phyloP scores from a whole-genome alignment of 2,329 filamentous ascomycete species.

The Mariannaea sp. region DNA sequence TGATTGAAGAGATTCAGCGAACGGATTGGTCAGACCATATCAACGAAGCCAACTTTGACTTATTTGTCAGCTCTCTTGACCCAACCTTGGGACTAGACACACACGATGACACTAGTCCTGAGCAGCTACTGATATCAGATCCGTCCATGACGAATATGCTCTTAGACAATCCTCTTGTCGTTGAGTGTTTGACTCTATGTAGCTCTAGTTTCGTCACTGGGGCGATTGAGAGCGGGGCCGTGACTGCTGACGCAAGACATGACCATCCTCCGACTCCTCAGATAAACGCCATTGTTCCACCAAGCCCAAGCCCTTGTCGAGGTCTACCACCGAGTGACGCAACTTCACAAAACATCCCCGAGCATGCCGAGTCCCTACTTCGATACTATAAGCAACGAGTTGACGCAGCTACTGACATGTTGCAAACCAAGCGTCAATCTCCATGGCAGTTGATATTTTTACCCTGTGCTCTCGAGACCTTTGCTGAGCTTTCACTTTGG shows the following conservation, averaged over 20 bases:
- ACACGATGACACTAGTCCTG: slow-evolving; percentile 2
- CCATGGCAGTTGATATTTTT: slow-evolving; percentile 51
- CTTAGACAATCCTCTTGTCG: slow-evolving; percentile 28
- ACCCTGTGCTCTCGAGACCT: slow-evolving; percentile 47
- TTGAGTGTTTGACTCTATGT: slow-evolving; percentile 28
- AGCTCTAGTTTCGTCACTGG: slow-evolving; percentile 32
- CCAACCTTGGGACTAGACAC: slow-evolving; percentile 9
- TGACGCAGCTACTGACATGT: slow-evolving; percentile 35
- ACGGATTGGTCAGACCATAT: slow-evolving; percentile 32
- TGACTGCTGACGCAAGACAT: not conserved
- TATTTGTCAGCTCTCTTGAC: slow-evolving; percentile 28
- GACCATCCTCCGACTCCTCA: not conserved
- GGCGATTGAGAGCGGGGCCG: slow-evolving; percentile 23
- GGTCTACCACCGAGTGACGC: not conserved
- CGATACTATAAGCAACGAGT: slow-evolving; percentile 38
- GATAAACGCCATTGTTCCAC: not conserved
- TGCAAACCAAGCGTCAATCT: slow-evolving; percentile 43
- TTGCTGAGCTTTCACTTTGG: slow-evolving; percentile 49
- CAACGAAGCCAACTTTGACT: slow-evolving; percentile 25
- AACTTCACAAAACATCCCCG: slow-evolving; percentile 10
- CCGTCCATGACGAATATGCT: slow-evolving; percentile 24
- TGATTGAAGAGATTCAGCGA: slow-evolving; percentile 30
- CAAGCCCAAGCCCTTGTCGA: not conserved
- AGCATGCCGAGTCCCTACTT: slow-evolving; percentile 36
- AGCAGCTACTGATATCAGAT: slow-evolving; percentile 21